Evolutionary conservation across 2,329 filamentous ascomycete species (phyloP), one percentile per base, ranked within the genome.

Genomic region (Aspergillus vadensis): DNA sequence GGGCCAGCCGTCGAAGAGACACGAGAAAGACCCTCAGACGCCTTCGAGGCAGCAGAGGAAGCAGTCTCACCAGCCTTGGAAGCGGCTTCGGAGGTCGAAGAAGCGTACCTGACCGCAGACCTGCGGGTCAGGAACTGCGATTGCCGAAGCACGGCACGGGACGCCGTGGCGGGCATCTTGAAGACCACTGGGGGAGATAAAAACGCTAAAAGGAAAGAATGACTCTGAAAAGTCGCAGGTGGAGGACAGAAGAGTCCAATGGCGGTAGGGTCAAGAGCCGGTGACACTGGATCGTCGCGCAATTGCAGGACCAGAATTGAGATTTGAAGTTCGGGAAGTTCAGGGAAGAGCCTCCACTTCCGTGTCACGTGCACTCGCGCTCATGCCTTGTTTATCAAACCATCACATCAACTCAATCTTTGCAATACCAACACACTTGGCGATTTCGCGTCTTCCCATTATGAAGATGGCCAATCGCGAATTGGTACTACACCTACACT

Each of bases 1-100:
- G 91, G 88, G 59, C 91, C 91, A 70, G 92, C 93, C 57, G 91
- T 88, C 70, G 90, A 88, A 66, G 89, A 84, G 72, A 95, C 93
- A 74, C 88, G 88, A 70, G 90, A 91, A 58, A 97, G 86, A 66
- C 92, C 92, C 80, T 96, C 85, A 67, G 88, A 85, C 61, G 92
- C 92, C 84, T 92, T 92, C 27, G 78, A 77, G 21, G 73, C 74
- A 59, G 74, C 70, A 50, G 76, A 74, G 48, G 77, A 74, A 43
- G 76, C 77, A 57, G 74, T 67, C 64, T 81, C 77, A 68, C 78
- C 74, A 50, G 79, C 76, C 72, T 81, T 81, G 56, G 73, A 71
- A 58, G 79, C 78, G 54, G 77, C 74, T 64, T 81, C 77, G 43
- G 77, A 73, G 62, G 77, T 76, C 58, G 79, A 79, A 55, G 80